Percentiles rank a stretch among this genome's conserved stretches.
Evolutionary conservation across 371 early-diverging fungal species (phyloP).

Genomic region (Syncephalis fuscata): DNA sequence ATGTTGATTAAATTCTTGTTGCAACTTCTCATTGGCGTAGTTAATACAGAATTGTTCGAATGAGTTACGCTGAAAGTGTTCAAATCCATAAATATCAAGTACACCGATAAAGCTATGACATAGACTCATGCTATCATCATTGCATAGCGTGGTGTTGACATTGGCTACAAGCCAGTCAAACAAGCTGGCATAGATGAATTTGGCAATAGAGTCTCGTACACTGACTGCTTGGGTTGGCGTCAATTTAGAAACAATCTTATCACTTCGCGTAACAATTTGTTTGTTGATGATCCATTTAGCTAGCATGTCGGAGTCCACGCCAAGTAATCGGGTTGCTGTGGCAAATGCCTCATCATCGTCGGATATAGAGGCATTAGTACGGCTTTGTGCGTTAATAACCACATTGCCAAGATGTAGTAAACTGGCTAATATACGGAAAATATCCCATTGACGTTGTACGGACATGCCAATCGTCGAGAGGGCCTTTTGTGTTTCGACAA

Average conservation of each 20-base stretch:
- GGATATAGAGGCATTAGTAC: constrained; percentile 37
- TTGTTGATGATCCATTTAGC: constrained; percentile 78
- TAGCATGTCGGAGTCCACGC: constrained; percentile 55
- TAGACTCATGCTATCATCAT: constrained; percentile 28
- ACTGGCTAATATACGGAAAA: constrained; percentile 78
- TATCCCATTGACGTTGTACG: constrained; percentile 71
- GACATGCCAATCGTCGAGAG: constrained; percentile 74
- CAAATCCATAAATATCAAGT: constrained; percentile 93
- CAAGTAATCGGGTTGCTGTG: constrained; percentile 48
- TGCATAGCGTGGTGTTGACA: constrained; percentile 64
- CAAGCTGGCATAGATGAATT: constrained; percentile 80
- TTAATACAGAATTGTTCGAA: constrained; percentile 99
- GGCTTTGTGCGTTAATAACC: constrained; percentile 56
- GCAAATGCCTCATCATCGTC: constrained; percentile 55
- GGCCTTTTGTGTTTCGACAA: constrained; percentile 69
- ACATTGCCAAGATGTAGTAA: constrained; percentile 88
- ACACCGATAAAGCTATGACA: constrained; percentile 78
- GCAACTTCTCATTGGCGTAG: constrained; percentile 95
- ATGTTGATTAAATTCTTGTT: constrained; percentile 91
- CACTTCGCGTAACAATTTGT: constrained; percentile 73
- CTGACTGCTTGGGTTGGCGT: constrained; percentile 55
- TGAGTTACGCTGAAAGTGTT: constrained; percentile 94
- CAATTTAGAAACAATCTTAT: constrained; percentile 66
- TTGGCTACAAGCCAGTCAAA: constrained; percentile 88
- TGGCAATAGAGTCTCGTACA: constrained; percentile 87